A percentile compares a stretch with the other conserved stretches of the same genome.
Conservation (phyloP, 768 basidiomycete genomes). For the Floccularia luteovirens region DNA sequence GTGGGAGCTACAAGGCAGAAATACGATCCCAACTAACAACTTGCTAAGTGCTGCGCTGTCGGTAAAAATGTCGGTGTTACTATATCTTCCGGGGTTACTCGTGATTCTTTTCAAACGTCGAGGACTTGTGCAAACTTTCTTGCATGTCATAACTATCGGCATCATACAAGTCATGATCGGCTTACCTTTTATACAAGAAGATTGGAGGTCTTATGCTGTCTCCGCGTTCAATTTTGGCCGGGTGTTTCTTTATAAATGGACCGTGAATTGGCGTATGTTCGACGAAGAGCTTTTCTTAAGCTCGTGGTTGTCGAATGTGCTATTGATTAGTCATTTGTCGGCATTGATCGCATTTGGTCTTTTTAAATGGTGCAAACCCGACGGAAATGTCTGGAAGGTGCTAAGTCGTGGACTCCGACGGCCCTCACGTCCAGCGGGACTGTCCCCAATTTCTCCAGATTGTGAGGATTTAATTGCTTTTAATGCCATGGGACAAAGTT, state of each 20-base stretch:
- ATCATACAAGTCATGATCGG: slow-evolving; percentile 57
- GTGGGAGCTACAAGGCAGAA: slow-evolving; percentile 12
- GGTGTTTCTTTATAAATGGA: slow-evolving; percentile 92
- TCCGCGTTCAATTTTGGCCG: slow-evolving; percentile 85
- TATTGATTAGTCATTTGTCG: slow-evolving; percentile 62
- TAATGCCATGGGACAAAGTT: neutral
- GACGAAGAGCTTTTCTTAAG: slow-evolving; percentile 72
- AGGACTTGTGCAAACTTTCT: slow-evolving; percentile 46
- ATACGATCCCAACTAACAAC: slow-evolving; percentile 5
- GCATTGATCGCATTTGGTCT: slow-evolving; percentile 60
- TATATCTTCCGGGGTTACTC: slow-evolving; percentile 85
- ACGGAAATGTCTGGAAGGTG: slow-evolving; percentile 59
- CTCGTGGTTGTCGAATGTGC: slow-evolving; percentile 43
- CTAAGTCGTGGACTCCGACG: slow-evolving; percentile 44
- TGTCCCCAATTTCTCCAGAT: slow-evolving; percentile 43
- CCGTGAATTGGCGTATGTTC: slow-evolving; percentile 94
- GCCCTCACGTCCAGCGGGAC: slow-evolving; percentile 42
- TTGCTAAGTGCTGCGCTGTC: slow-evolving; percentile 66
- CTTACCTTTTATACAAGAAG: slow-evolving; percentile 56
- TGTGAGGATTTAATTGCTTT: slow-evolving; percentile 37
- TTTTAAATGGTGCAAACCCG: slow-evolving; percentile 65
- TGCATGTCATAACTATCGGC: slow-evolving; percentile 40
- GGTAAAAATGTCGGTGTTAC: slow-evolving; percentile 89
- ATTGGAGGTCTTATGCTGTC: slow-evolving; percentile 57
- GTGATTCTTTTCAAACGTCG: slow-evolving; percentile 73